Base-by-base conservation (phyloP, 1,139 yeast species). In the Nakaseomyces kungkrabaensis region DNA sequence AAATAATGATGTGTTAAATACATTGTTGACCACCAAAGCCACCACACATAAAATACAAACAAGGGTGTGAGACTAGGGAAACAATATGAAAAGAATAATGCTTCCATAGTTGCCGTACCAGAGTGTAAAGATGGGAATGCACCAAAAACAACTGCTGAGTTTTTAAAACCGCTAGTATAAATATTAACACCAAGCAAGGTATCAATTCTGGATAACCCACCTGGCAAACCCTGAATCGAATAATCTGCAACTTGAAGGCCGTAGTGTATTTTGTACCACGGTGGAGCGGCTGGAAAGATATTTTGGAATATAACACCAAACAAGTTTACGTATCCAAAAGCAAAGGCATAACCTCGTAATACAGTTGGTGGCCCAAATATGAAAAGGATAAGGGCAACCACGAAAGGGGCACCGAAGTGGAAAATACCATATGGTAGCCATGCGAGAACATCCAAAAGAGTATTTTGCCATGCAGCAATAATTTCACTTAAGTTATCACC, bases 11-110 rank as follows among this genome's bases (percentile, higher is more conserved):
- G 97, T 0, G 97, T 89, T 62, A 90, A 76, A 69, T 90, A 90
- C 97, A 90, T 90, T 22, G 97, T 90, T 47, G 94, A 78, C 97
- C 97, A 90, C 97, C 97, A 90, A 59, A 90, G 77, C 95, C 96
- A 88, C 56, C 82, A 71, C 25, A 88, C 95, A 66, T 90, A 90
- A 31, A 73, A 70, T 65, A 84, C 75, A 74, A 90, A 86, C 11
- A 82, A 60, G 4, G 82, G 77, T 10, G 78, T 74, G 52, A 72
- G 73, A 50, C 70, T 74, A 26, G 97, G 97, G 66, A 90, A 89
- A 52, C 88, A 71, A 73, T 88, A 88, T 41, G 83, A 74, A 60
- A 90, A 73, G 66, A 90, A 90, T 55, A 89, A 72, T 5, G 92
- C 96, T 66, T 89, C 96, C 88, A 90, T 86, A 4, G 89, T 85